Base-by-base conservation (phyloP, 805 yeast genomes). In the Komagataella mondaviorum region DNA sequence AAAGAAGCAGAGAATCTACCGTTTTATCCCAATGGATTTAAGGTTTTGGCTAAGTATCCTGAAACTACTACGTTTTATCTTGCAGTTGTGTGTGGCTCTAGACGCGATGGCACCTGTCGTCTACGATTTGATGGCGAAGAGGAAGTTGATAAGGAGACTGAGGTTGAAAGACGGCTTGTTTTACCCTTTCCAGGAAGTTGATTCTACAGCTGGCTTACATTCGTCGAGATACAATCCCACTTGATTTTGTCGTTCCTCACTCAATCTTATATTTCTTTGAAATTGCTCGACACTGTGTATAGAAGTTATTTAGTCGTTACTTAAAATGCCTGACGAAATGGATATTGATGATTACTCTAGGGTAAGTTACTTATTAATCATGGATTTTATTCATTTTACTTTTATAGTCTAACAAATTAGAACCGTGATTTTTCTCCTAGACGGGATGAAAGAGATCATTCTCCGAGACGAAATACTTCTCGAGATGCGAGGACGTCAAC, bases 1-100 rank as follows among this genome's bases (percentile, higher is more conserved):
- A 68, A 65, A 1, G 76, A 71, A 8, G 73, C 71, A 1, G 56
- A 67, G 53, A 60, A 62, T 3, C 64, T 81, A 53, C 63, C 68
- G 22, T 72, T 75, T 47, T 86, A 85, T 56, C 85, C 95, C 0
- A 70, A 80, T 44, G 93, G 95, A 0, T 73, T 89, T 0, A 81
- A 80, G 56, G 98, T 93, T 3, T 71, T 93, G 53, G 99, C 97
- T 0, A 75, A 95, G 59, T 93, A 93, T 60, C 99, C 99, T 1
- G 99, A 93, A 58, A 93, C 99, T 0, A 93, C 99, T 0, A 90
- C 98, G 0, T 93, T 93, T 60, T 93, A 93, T 60, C 88, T 95
- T 3, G 99, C 99, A 0, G 87, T 86, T 49, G 97, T 93, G 2
- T 81, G 82, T 22, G 90, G 95, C 0, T 73, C 78, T 48, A 81